Percentiles rank a stretch among this genome's conserved stretches.
phyloP scores from a whole-genome alignment of 208 protist genomes.

The Borovskyia barvae region DNA sequence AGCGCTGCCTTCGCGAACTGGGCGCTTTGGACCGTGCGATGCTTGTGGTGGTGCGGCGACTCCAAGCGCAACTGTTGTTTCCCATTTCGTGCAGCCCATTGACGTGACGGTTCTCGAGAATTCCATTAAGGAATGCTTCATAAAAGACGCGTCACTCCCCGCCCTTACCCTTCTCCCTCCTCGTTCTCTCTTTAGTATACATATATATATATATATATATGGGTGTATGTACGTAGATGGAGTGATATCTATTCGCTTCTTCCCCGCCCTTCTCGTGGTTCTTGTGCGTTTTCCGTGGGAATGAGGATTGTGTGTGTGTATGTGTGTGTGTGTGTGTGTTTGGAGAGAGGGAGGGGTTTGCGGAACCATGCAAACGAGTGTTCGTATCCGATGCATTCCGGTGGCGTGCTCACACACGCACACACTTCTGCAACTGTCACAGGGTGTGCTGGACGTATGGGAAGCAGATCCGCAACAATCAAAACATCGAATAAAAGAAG shows the following conservation, averaged over 20 bases:
- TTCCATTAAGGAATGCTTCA: no score
- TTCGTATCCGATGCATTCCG: no score
- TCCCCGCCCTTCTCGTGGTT: background rate
- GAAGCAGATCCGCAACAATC: no score
- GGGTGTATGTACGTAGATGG: background rate
- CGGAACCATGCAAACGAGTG: no score
- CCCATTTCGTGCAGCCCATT: conserved; percentile 9
- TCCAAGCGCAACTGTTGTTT: conserved; percentile 17
- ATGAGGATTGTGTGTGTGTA: background rate
- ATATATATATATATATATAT: background rate
- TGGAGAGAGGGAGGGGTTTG: no score
- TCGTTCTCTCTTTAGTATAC: background rate
- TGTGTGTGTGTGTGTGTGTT: background rate
- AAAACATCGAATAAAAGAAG: no score
- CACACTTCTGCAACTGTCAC: no score
- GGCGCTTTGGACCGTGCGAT: conserved; percentile 12
- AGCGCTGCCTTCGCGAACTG: conserved; percentile 16
- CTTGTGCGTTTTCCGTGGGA: no score
- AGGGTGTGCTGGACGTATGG: no score
- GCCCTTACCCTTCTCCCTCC: background rate
- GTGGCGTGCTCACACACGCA: no score
- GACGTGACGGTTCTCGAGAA: no score
- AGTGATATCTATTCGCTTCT: background rate
- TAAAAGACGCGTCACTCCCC: no score
- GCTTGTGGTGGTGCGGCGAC: conserved; percentile 14